Evolutionary conservation across 2,329 filamentous ascomycete genomes (phyloP).

Genomic region (Neonectria sp.): DNA sequence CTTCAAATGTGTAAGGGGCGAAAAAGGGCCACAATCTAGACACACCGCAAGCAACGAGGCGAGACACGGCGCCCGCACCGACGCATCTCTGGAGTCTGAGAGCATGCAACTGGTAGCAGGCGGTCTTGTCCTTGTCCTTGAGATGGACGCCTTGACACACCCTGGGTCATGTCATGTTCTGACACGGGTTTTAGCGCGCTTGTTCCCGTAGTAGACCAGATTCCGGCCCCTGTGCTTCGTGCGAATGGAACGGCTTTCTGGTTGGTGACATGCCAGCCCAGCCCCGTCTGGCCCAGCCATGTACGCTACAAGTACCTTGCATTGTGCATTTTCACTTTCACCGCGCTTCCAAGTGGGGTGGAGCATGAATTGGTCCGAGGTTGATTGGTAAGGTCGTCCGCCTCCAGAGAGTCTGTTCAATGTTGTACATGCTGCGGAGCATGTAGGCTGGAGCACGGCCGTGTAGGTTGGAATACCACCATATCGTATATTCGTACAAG

Average conservation of each 20-base stretch:
- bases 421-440: slow-evolving; percentile 1
- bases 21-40: background rate
- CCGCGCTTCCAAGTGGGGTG: slow-evolving; percentile 11
- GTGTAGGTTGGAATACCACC: background rate
- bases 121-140: background rate
- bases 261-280: background rate
- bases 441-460: background rate
- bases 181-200: slow-evolving; percentile 25
- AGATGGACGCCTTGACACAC: background rate
- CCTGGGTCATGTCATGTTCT: slow-evolving; percentile 13
- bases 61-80: slow-evolving; percentile 3
- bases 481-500: background rate
- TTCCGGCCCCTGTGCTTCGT: slow-evolving; percentile 9
- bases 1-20: background rate
- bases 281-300: background rate
- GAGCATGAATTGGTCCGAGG: background rate
- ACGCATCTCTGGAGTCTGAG: slow-evolving; percentile 12
- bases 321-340: slow-evolving; percentile 9
- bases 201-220: slow-evolving; percentile 23
- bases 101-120: background rate
- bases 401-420: slow-evolving; percentile 1
- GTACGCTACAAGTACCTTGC: slow-evolving; percentile 5
- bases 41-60: slow-evolving; percentile 7
- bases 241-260: slow-evolving; percentile 5
- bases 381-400: background rate